Conservation (phyloP, 495 filamentous ascomycete genomes). For the Neurospora sp. region DNA sequence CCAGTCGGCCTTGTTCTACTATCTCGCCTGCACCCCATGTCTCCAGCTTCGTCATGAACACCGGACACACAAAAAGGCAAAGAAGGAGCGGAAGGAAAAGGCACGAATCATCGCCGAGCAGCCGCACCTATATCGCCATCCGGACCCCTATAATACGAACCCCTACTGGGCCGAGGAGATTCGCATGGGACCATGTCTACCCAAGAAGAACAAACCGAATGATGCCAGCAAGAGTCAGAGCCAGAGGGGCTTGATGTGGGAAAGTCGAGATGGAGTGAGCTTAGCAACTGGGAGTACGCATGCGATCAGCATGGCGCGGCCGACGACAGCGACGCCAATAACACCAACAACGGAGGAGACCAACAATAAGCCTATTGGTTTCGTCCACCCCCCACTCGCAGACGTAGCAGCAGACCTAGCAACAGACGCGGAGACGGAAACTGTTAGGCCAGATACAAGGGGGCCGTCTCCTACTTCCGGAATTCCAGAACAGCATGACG, state of each 20-base stretch:
- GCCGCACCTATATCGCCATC: slow-evolving; percentile 65
- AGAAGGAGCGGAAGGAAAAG: slow-evolving; percentile 48
- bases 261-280: slow-evolving; percentile 26
- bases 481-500: slow-evolving; percentile 17
- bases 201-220: slow-evolving; percentile 47
- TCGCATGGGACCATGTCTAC: slow-evolving; percentile 61
- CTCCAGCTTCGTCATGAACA: slow-evolving; percentile 50
- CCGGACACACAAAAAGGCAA: slow-evolving; percentile 56
- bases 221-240: slow-evolving; percentile 38
- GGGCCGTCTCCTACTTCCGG: slow-evolving; percentile 7
- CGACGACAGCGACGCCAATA: slow-evolving; percentile 2
- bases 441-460: background rate
- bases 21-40: slow-evolving; percentile 76
- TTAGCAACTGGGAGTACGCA: slow-evolving; percentile 19
- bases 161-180: slow-evolving; percentile 82
- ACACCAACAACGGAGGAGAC: background rate
- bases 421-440: background rate
- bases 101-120: slow-evolving; percentile 51
- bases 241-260: slow-evolving; percentile 37
- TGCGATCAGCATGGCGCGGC: slow-evolving; percentile 16
- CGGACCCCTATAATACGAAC: slow-evolving; percentile 73
- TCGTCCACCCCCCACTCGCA: background rate
- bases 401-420: background rate
- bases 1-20: slow-evolving; percentile 82
- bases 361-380: background rate